Evolutionary conservation across 2,329 filamentous ascomycete genomes (phyloP), one percentile per base, ranked within the genome.

Genomic region (Phyllachora maydis): DNA sequence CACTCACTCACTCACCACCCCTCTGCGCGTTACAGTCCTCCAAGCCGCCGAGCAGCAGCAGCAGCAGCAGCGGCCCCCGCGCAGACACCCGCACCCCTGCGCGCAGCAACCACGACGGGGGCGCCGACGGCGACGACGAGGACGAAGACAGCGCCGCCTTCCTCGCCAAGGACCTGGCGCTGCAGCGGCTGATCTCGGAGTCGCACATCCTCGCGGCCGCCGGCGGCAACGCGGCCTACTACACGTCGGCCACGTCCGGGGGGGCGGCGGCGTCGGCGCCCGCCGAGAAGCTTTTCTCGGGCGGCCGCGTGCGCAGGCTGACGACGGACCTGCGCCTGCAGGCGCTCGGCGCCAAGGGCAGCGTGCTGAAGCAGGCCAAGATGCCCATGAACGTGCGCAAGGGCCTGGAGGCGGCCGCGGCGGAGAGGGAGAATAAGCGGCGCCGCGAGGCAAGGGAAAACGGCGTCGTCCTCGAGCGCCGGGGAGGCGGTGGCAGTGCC

Each of bases 371-470:
- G 27, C 83, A 91, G 48, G 63, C 72, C 28, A 83, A 74, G 36
- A 92, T 95, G 81, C 85, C 88, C 11, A 76, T 91, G 60, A 52
- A 68, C 19, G 73, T 85, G 41, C 65, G 82, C 28, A 81, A 76
- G 48, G 83, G 85, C n/a, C 93, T 95, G 29, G 52, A 54, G 10
- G 60, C 63, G 2, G 79, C 82, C 24, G 64, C 65, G 12, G 54
- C 45, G 2, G 47, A 55, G 14, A 66, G 65, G 28, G 83, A 93
- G 44, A 52, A 61, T 8, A 75, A 63, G 51, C 54, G 85, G 24
- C 57, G 85, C 18, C 58, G 56, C 19, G 79, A 92, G 44, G 88
- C 88, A 2, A 67, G 61, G 39, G 85, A 95, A 56, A 91, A 85
- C 37, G 88, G 85, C 5, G 71, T 95, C 35, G 69, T 95, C 23